phyloP scores from a whole-genome alignment of 768 basidiomycete genomes.

The Cystofilobasidium macerans region DNA sequence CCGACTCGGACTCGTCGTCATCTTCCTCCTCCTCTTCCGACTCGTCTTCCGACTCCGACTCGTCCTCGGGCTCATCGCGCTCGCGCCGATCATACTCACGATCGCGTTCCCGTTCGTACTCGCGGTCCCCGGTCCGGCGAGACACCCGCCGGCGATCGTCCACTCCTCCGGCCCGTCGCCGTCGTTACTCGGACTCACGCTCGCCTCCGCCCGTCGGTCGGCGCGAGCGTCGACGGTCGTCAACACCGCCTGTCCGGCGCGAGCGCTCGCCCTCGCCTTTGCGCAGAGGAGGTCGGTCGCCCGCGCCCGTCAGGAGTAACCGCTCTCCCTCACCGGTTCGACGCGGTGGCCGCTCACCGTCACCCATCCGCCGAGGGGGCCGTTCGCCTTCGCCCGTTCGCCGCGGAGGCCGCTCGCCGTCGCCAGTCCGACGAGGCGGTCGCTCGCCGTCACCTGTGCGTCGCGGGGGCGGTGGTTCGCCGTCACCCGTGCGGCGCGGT shows the following conservation, averaged over 20 bases:
- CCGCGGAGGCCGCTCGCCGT: neutral
- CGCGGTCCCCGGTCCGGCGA: neutral
- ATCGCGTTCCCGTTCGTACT: conserved; percentile 1
- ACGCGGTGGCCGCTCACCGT: neutral
- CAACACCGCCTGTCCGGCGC: neutral
- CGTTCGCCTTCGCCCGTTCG: neutral
- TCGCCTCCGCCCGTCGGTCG: conserved; percentile 19
- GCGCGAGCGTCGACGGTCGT: neutral
- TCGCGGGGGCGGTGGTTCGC: neutral
- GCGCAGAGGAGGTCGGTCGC: too few relatives aligned
- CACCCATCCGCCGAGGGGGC: neutral
- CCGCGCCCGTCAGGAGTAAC: too few relatives aligned
- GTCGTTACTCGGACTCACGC: conserved; percentile 18
- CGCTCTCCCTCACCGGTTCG: neutral
- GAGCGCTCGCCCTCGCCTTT: neutral
- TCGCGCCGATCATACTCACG: neutral
- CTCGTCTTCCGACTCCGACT: conserved; percentile 28
- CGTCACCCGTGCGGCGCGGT: neutral
- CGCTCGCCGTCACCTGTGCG: neutral
- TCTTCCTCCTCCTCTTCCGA: conserved; percentile 28
- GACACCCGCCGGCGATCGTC: conserved; percentile 21
- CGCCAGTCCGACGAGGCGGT: neutral
- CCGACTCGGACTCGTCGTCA: conserved; percentile 27
- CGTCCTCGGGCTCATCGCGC: neutral
- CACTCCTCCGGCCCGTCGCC: conserved; percentile 6